Base-by-base conservation (phyloP, 2,329 filamentous ascomycete genomes). In the Domatiomyces catenatus region DNA sequence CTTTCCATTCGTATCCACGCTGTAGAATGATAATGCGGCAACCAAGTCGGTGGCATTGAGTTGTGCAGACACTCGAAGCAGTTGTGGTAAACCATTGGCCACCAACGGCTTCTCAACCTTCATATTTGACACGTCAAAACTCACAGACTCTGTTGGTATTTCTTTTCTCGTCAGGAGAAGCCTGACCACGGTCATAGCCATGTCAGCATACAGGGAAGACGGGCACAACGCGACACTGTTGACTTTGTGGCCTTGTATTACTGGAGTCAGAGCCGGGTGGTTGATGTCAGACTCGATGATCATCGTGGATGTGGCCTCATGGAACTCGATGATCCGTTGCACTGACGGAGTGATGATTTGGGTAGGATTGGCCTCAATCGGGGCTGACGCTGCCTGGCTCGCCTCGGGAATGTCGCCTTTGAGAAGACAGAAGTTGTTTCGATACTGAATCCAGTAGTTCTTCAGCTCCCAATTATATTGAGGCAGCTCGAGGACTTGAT, bases 81-180 rank as follows among this genome's bases (percentile, higher is more conserved):
- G 32, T 52, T 46, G 52, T 49, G 54, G 19, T n/a, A 43, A 26
- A 51, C 51, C 55, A 55, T 73, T 69, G 1, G 72, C 74, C 54
- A 88, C 83, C 53, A 89, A 70, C 32, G 82, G 79, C 50, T 66
- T 66, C 2, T 63, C 59, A 8, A 69, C 63, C 7, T 58, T 55
- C 55, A 69, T 61, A 8, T 66, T 56, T 49, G 62, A 63, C 10
- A 68, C 59, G 50, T 68, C 63, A 19, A 66, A 58, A 5, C 64
- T 63, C 15, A 56, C 50, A 2, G 59, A 59, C 24, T 62, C 57
- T 49, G 62, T 58, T 20, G 64, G 60, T 1, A 64, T 64, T 45
- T 63, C 64, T 54, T 65, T 64, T 45, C 63, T 64, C 36, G 62
- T 57, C 6, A 62, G 60, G 15, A 66, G 52, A 46, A 58, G 62